A percentile compares a stretch with the other conserved stretches of the same genome.
These are phyloP conservation scores for Basipetospora chlamydospora DNA, from an alignment of 2,329 filamentous ascomycete species.

Conservation along the genomic window DNA sequence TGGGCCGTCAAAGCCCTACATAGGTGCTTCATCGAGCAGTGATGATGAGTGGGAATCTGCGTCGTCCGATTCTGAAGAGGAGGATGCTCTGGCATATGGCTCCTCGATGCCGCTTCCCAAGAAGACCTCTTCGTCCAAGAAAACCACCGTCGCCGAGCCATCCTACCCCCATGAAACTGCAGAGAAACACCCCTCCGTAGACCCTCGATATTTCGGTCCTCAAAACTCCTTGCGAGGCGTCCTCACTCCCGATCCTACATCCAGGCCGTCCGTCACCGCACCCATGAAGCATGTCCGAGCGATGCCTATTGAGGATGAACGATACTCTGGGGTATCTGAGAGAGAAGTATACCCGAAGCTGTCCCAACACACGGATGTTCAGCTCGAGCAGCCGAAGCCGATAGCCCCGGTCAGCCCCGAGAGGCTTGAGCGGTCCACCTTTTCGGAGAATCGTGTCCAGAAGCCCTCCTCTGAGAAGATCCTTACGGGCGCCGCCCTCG, in stretches of 20 bases:
- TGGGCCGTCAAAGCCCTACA: slow-evolving; percentile 24
- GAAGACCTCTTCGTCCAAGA: neutral
- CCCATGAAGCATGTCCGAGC: slow-evolving; percentile 36
- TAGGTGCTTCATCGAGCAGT: slow-evolving; percentile 18
- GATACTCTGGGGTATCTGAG: slow-evolving; percentile 31
- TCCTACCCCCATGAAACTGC: neutral
- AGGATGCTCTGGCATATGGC: slow-evolving; percentile 29
- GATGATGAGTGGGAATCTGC: slow-evolving; percentile 45
- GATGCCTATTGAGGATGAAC: slow-evolving; percentile 46
- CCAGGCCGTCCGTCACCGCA: neutral
- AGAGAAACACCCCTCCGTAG: slow-evolving; percentile 35
- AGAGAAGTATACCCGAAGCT: slow-evolving; percentile 24
- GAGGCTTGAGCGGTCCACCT: slow-evolving; percentile 15
- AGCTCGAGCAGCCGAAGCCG: slow-evolving; percentile 76
- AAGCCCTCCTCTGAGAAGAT: slow-evolving; percentile 16
- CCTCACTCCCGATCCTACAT: slow-evolving; percentile 15
- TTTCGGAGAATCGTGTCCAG: neutral
- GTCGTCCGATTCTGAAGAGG: slow-evolving; percentile 25
- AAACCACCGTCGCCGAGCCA: too few species aligned
- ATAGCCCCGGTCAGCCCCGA: slow-evolving; percentile 52
- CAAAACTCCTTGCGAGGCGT: slow-evolving; percentile 44
- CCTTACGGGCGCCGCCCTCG: slow-evolving; percentile 29
- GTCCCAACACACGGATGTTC: slow-evolving; percentile 39
- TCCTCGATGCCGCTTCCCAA: slow-evolving; percentile 13
- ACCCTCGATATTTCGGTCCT: slow-evolving; percentile 44